These are phyloP conservation scores for Aureobasidium sp. DNA, from an alignment of 2,329 filamentous ascomycete genomes.

Conservation along the genomic window DNA sequence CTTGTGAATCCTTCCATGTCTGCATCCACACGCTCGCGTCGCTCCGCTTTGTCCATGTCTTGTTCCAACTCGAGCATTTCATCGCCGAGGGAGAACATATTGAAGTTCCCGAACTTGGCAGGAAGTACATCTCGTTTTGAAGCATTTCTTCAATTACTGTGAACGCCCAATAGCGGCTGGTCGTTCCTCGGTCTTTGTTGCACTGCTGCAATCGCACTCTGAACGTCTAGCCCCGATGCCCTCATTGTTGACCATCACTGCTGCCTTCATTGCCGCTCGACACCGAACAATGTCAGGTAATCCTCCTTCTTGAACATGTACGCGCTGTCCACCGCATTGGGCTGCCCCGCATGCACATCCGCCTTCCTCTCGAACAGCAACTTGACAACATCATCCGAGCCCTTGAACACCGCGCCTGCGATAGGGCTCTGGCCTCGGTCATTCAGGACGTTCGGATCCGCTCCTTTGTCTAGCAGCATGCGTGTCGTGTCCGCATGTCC, in stretches of 20 bases:
- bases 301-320: constrained; percentile 40
- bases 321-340: constrained; percentile 41
- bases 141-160: too few relatives aligned
- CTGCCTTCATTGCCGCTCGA: constrained; percentile 21
- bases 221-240: neutral
- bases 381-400: constrained; percentile 57
- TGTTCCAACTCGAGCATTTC: neutral
- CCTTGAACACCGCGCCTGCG: constrained; percentile 67
- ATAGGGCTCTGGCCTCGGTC: constrained; percentile 62
- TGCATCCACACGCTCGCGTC: neutral
- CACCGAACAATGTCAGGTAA: constrained; percentile 30
- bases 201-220: neutral
- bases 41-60: neutral
- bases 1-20: neutral
- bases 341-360: constrained; percentile 36
- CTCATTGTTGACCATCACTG: constrained; percentile 20
- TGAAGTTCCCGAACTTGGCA: too few relatives aligned
- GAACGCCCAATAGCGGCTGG: too few relatives aligned
- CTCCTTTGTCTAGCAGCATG: constrained; percentile 55
- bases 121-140: too few relatives aligned
- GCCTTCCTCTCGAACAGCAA: constrained; percentile 40
- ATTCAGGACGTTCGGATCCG: constrained; percentile 62
- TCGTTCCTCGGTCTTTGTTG: neutral
- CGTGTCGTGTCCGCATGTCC: constrained; percentile 56
- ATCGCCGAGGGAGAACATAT: too few relatives aligned